These are phyloP conservation scores for Suhomyces panamericanus DNA, from an alignment of 1,139 yeast species.

Conservation along the genomic window DNA sequence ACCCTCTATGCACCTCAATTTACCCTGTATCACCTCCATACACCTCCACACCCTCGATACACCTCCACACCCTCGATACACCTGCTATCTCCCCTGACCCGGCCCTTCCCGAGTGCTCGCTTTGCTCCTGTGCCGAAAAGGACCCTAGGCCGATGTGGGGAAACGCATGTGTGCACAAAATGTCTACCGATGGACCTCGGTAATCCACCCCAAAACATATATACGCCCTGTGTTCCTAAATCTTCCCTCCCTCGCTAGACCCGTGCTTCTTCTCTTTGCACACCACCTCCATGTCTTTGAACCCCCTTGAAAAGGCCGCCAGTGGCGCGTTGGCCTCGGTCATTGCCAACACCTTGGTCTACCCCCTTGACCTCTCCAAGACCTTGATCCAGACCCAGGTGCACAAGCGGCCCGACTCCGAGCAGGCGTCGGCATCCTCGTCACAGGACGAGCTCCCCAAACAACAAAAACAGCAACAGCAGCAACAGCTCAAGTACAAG, in stretches of 20 bases:
- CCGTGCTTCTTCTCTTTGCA: not conserved
- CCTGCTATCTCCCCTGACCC: not conserved
- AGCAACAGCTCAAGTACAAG: conserved; percentile 45
- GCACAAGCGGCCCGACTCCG: conserved; percentile 22
- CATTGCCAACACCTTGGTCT: conserved; percentile 75
- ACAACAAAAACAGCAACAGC: not conserved
- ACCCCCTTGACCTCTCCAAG: conserved; percentile 72
- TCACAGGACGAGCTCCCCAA: conserved; percentile 13
- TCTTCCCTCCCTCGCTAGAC: too few relatives aligned
- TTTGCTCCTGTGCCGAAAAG: not conserved
- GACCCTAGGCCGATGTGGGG: conserved; percentile 7
- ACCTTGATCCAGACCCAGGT: conserved; percentile 74
- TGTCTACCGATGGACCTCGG: conserved; percentile 7
- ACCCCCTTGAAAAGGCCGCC: conserved; percentile 71
- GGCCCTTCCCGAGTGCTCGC: not conserved
- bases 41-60: too few relatives aligned
- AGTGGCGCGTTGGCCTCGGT: conserved; percentile 87
- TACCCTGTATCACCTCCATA: too few relatives aligned
- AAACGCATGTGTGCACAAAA: conserved; percentile 9
- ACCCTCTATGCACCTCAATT: too few relatives aligned
- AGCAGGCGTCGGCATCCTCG: conserved; percentile 11
- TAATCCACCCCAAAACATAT: conserved; percentile 3
- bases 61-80: too few relatives aligned
- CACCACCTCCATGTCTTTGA: conserved; percentile 35
- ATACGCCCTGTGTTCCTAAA: not conserved